A percentile compares a stretch with the other conserved stretches of the same genome.
Conservation (phyloP, 2,329 filamentous ascomycete species). For the Dothideomycetes sp. region DNA sequence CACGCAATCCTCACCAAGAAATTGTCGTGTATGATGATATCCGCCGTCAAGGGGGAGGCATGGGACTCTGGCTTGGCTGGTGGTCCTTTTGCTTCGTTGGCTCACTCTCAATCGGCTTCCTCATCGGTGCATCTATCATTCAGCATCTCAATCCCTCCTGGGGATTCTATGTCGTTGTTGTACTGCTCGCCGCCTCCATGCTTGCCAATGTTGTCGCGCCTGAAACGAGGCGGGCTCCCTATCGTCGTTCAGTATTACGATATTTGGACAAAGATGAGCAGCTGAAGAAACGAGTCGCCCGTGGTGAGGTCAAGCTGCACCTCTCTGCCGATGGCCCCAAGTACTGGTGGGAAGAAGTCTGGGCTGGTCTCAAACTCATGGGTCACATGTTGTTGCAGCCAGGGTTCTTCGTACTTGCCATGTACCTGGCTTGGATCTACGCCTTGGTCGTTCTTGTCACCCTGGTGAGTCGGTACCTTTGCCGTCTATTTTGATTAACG, state of each 20-base stretch:
- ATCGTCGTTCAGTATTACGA: constrained; percentile 58
- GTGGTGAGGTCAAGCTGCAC: constrained; percentile 70
- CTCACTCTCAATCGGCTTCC: constrained; percentile 61
- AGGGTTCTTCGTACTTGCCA: constrained; percentile 60
- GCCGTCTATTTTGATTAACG: too few species aligned
- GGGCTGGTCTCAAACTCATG: constrained; percentile 58
- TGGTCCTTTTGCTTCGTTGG: constrained; percentile 73
- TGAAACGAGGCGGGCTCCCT: constrained; percentile 61
- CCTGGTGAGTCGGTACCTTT: constrained; percentile 42
- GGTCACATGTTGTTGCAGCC: constrained; percentile 64
- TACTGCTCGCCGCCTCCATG: constrained; percentile 55
- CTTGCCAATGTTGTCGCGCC: constrained; percentile 62
- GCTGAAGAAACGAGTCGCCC: constrained; percentile 49
- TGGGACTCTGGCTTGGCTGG: constrained; percentile 69
- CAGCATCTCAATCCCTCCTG: constrained; percentile 55
- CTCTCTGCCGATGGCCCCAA: constrained; percentile 60
- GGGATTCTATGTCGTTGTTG: constrained; percentile 67
- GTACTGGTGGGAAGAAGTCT: constrained; percentile 70
- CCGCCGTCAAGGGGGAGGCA: constrained; percentile 64
- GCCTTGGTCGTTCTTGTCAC: constrained; percentile 66
- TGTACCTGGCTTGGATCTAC: constrained; percentile 74
- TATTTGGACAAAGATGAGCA: constrained; percentile 43
- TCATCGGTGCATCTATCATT: constrained; percentile 62
- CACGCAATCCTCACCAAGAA: constrained; percentile 62
- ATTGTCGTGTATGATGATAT: constrained; percentile 58